Percentiles rank a stretch among this genome's conserved stretches.
phyloP scores from a whole-genome alignment of 768 basidiomycete species.

The Termitomyces sp. region DNA sequence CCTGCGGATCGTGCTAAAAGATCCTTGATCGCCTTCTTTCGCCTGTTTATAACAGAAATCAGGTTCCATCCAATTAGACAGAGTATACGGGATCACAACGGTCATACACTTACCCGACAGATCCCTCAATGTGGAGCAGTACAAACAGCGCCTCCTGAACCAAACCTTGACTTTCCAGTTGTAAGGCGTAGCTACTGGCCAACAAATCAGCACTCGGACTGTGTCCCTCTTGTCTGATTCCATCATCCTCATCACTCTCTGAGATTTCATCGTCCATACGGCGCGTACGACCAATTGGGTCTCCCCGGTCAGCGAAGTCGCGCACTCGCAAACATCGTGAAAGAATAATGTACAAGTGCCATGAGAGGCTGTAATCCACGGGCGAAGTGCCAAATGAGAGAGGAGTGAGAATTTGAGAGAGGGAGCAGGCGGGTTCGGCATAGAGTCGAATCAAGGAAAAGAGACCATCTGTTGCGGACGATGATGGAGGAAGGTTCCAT shows the following conservation, averaged over 20 bases:
- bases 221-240: slow-evolving; percentile 50
- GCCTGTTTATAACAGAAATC: slow-evolving; percentile 38
- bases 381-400: slow-evolving; percentile 71
- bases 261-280: slow-evolving; percentile 21
- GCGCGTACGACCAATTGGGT: slow-evolving; percentile 28
- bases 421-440: slow-evolving; percentile 65
- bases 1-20: slow-evolving; percentile 67
- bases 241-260: slow-evolving; percentile 33
- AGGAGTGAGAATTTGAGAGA: slow-evolving; percentile 65
- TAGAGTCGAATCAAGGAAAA: slow-evolving; percentile 79
- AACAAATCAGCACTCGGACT: slow-evolving; percentile 72
- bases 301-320: slow-evolving; percentile 82
- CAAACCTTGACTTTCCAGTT: slow-evolving; percentile 77
- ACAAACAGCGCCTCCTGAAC: slow-evolving; percentile 88
- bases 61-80: slow-evolving; percentile 4
- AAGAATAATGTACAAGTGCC: slow-evolving; percentile 90
- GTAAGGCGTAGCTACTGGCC: slow-evolving; percentile 79
- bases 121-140: slow-evolving; percentile 79
- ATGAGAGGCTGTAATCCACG: slow-evolving; percentile 78
- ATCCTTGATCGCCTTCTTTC: slow-evolving; percentile 78
- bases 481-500: slow-evolving; percentile 40
- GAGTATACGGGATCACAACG: slow-evolving; percentile 13
- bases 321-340: slow-evolving; percentile 77
- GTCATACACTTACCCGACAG: slow-evolving; percentile 55
- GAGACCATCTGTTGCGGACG: slow-evolving; percentile 59